Evolutionary conservation across 768 basidiomycete species (phyloP).

Genomic region (Mycena albidolilacea): DNA sequence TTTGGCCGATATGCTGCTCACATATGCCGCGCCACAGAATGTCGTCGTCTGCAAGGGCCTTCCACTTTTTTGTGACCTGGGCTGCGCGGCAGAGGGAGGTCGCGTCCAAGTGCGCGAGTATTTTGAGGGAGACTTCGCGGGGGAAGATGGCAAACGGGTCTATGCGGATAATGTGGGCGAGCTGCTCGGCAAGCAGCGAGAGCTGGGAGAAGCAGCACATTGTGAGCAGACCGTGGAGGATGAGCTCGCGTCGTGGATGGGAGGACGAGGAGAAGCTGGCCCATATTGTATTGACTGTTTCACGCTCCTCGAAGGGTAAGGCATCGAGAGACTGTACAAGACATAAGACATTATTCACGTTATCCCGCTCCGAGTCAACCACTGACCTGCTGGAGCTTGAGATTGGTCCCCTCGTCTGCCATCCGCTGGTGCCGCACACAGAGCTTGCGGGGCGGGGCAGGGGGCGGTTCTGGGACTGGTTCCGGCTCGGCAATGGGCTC

Average conservation of each 20-base stretch:
- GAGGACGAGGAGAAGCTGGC: constrained; percentile 96
- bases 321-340: constrained; percentile 87
- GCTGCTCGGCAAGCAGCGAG: constrained; percentile 94
- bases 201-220: constrained; percentile 99
- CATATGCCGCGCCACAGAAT: constrained; percentile 96
- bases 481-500: constrained; percentile 37
- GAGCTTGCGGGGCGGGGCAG: constrained; percentile 77
- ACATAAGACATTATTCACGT: constrained; percentile 21
- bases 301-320: constrained; percentile 87
- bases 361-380: not conserved
- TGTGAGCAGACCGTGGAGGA: constrained; percentile 95
- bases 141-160: constrained; percentile 95
- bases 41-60: constrained; percentile 92
- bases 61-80: constrained; percentile 91
- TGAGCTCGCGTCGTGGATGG: constrained; percentile 91
- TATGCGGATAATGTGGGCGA: constrained; percentile 92
- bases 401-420: constrained; percentile 95
- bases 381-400: constrained; percentile 90
- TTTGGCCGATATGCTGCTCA: constrained; percentile 98
- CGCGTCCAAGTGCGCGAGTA: constrained; percentile 92
- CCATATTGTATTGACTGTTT: constrained; percentile 94
- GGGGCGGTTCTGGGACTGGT: constrained; percentile 41
- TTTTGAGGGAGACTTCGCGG: constrained; percentile 88
- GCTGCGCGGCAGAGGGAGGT: constrained; percentile 94
- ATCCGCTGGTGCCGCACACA: constrained; percentile 96